Base-by-base conservation (phyloP, 108 stramenopile species). In the Epipyxis sp. region DNA sequence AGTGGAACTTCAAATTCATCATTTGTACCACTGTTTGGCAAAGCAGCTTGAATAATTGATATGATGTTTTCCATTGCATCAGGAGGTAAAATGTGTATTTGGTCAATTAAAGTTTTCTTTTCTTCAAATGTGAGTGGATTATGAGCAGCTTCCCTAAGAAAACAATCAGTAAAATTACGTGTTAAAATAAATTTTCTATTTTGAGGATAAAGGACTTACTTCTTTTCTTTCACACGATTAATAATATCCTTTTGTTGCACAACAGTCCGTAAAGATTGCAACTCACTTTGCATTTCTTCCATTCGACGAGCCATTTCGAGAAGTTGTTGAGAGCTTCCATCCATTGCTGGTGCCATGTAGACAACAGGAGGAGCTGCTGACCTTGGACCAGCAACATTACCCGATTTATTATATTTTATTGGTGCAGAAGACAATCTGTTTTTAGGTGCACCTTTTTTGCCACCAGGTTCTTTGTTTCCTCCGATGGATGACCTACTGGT, bases 1-100 rank as follows among this genome's bases (percentile, higher is more conserved):
- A 74, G 27, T 30, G 71, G 71, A 29, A 74, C 50, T 74, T 74
- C 71, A 6, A 74, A 27, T 57, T 74, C 71, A 74, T 74, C 71
- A 46, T 57, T 25, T 34, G 10, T 3, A 10, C 32, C 32, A 37
- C 6, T 3, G 20, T 37, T 37, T 35, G 71, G 71, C 71, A 74
- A 10, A 37, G 32, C 71, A 6, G 6, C 10, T 42, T 37, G 71
- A 57, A 74, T 74, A 39, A 74, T 74, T 37, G 3, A 37, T 27
- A 74, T 6, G 35, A 74, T 10, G 3, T 46, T 3, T 10, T 46
- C 50, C 71, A 74, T 74, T 42, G 40, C 27, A 27, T 74, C 13
- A 10, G 46, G 41, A 3, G 44, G 46, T 10, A 74, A 42, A 13
- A 43, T 74, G 20, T 29, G 27, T 37, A 74, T 37, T 34, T 34